Evolutionary conservation across 108 stramenopile genomes (phyloP).

Genomic region (Nannochloropsis gaditana): DNA sequence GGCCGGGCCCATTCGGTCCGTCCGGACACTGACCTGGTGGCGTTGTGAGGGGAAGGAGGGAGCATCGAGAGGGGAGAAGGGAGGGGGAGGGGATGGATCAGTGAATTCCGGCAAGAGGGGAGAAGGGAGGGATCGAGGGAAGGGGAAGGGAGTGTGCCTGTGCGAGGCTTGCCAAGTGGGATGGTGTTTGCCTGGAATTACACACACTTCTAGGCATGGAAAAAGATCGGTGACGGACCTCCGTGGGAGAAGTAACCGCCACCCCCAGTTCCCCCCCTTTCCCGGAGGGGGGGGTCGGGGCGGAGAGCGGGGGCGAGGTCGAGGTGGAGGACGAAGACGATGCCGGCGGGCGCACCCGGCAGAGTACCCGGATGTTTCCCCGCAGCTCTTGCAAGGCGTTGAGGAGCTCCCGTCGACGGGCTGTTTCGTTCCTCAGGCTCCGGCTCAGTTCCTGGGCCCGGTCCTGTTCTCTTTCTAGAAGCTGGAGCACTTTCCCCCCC

Average conservation of each 20-base stretch:
- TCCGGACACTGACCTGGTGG: neutral
- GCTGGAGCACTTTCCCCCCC: neutral
- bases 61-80: neutral
- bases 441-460: neutral
- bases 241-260: constrained; percentile 19
- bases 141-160: neutral
- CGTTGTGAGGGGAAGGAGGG: neutral
- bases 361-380: constrained; percentile 58
- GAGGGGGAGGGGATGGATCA: constrained; percentile 15
- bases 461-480: neutral
- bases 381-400: constrained; percentile 41
- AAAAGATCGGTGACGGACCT: neutral
- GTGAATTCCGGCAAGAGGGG: neutral
- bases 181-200: too few relatives aligned
- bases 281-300: constrained; percentile 20
- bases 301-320: neutral
- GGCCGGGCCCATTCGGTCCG: neutral
- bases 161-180: neutral
- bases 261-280: neutral
- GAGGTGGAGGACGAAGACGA: neutral
- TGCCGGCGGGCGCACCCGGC: constrained; percentile 48
- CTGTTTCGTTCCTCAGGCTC: neutral
- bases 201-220: too few relatives aligned
- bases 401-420: neutral
- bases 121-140: neutral